Percentiles rank a stretch among this genome's conserved stretches.
Evolutionary conservation across 2,329 filamentous ascomycete genomes (phyloP).

Genomic region (Scedosporium minutisporum): DNA sequence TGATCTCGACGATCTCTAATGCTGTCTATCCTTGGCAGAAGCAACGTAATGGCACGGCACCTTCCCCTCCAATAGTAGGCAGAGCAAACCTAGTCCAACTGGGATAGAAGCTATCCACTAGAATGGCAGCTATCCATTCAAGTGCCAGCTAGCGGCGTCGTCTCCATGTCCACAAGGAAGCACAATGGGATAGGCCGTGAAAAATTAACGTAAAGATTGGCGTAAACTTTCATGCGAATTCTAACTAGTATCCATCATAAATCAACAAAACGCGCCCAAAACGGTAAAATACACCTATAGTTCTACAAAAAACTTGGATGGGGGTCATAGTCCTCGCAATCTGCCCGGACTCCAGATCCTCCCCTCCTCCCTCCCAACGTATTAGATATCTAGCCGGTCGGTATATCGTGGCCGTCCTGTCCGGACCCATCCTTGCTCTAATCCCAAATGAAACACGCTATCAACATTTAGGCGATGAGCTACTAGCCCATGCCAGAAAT

Average conservation of each 20-base stretch:
- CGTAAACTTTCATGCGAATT: not conserved
- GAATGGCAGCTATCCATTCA: not conserved
- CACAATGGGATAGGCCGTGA: not conserved
- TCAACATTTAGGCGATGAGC: not conserved
- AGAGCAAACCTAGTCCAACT: too few relatives aligned
- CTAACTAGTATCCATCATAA: not conserved
- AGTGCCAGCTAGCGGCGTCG: not conserved
- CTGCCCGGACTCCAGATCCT: not conserved
- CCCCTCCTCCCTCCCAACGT: not conserved
- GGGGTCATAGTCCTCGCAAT: slow-evolving; percentile 1
- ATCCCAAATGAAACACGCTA: not conserved
- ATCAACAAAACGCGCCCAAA: not conserved
- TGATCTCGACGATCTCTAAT: too few relatives aligned
- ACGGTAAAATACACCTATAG: slow-evolving; percentile 1
- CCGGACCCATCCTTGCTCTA: not conserved
- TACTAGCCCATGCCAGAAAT: not conserved
- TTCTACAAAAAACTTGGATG: not conserved
- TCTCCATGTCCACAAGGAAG: not conserved
- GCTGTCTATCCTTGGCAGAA: too few relatives aligned
- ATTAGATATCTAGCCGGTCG: not conserved
- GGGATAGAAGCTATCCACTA: too few relatives aligned
- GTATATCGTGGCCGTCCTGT: not conserved
- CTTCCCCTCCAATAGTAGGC: too few relatives aligned
- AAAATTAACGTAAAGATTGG: not conserved
- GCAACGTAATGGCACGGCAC: too few relatives aligned